Evolutionary conservation across 1,284 basidiomycete genomes (phyloP).

Genomic region (Exobasidium cylindrosporum): DNA sequence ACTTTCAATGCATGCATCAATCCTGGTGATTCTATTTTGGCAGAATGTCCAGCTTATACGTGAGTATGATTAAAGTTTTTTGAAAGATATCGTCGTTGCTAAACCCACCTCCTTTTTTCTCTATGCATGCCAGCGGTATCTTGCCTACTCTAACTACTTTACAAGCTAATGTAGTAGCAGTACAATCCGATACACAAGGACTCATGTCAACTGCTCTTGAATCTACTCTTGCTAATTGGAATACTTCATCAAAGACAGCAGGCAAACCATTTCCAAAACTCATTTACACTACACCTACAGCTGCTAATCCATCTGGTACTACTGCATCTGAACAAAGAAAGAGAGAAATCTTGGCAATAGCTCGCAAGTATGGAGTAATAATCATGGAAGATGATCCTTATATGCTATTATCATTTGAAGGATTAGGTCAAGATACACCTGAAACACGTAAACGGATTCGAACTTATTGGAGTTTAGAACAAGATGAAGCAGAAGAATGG

Average conservation of each 20-base stretch:
- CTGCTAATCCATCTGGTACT: conserved; percentile 52
- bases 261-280: conserved; percentile 67
- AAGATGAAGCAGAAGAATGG: conserved; percentile 22
- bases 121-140: conserved; percentile 23
- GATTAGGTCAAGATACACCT: conserved; percentile 38
- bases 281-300: conserved; percentile 71
- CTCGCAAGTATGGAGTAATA: conserved; percentile 63
- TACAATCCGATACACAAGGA: conserved; percentile 75
- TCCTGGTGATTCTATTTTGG: conserved; percentile 69
- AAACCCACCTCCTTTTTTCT: neutral
- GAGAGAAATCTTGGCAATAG: conserved; percentile 71
- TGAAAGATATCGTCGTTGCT: neutral
- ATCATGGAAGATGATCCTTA: conserved; percentile 50
- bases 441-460: conserved; percentile 28
- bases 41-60: conserved; percentile 15
- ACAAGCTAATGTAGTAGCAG: conserved; percentile 57
- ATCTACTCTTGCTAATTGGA: conserved; percentile 70
- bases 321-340: conserved; percentile 64
- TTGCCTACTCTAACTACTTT: conserved; percentile 38
- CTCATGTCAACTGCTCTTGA: conserved; percentile 68
- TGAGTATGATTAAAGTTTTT: neutral
- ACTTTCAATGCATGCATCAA: conserved; percentile 65
- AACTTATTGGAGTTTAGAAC: conserved; percentile 48
- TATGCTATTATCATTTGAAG: conserved; percentile 47
- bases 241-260: conserved; percentile 62